Evolutionary conservation across 257 asterid genomes (phyloP).

Genomic region (Ilex aquifolium): DNA sequence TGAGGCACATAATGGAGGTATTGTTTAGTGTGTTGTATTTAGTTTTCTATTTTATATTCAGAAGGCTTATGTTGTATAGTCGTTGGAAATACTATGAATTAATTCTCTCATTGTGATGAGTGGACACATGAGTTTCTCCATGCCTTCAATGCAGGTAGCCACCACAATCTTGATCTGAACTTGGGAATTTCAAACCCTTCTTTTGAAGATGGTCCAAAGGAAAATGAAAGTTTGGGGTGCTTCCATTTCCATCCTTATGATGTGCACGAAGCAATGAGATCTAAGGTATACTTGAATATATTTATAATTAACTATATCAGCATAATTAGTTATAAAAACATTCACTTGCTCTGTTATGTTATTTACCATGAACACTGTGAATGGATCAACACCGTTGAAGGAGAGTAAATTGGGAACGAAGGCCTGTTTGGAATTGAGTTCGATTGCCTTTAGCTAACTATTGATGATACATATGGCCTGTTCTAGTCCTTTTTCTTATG

Average conservation of each 20-base stretch:
- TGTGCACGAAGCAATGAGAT: slow-evolving; percentile 28
- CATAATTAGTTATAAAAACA: background rate
- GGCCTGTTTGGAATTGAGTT: too few species aligned
- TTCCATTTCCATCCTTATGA: slow-evolving; percentile 40
- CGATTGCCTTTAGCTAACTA: too few species aligned
- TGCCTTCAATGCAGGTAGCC: slow-evolving; percentile 27
- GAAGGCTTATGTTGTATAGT: too few species aligned
- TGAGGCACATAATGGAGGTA: slow-evolving; percentile 32
- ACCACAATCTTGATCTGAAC: slow-evolving; percentile 56
- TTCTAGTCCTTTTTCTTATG: too few species aligned
- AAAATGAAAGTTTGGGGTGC: slow-evolving; percentile 27
- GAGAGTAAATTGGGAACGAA: too few species aligned
- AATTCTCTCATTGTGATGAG: background rate
- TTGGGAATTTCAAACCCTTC: slow-evolving; percentile 57
- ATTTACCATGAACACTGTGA: background rate
- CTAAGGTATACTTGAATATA: slow-evolving; percentile 23
- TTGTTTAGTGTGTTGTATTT: background rate
- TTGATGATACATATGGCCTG: too few species aligned
- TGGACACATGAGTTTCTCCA: slow-evolving; percentile 4
- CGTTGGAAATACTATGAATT: background rate
- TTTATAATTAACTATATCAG: too few species aligned
- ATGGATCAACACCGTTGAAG: background rate
- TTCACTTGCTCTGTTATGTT: background rate
- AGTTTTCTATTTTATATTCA: too few species aligned
- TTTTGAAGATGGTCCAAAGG: slow-evolving; percentile 18